Evolutionary conservation across 257 asterid species (phyloP).

Genomic region (Salvia miltiorrhiza): DNA sequence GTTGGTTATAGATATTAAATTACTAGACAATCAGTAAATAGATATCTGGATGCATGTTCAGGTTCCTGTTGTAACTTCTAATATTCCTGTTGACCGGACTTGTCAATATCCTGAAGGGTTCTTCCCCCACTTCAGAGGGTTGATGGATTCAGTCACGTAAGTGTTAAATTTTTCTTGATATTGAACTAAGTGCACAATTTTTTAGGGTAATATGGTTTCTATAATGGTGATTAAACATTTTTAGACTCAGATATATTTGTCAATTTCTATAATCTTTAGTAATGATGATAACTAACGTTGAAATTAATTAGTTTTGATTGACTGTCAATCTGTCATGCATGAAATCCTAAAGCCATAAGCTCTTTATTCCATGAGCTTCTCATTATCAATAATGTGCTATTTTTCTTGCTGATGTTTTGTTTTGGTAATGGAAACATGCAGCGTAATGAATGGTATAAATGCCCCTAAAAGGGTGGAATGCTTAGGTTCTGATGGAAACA

Average conservation of each 20-base stretch:
- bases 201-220: not conserved
- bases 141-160: slow-evolving; percentile 87
- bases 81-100: slow-evolving; percentile 80
- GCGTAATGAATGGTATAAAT: slow-evolving; percentile 96
- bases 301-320: not conserved
- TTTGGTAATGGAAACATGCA: slow-evolving; percentile 33
- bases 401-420: slow-evolving; percentile 21
- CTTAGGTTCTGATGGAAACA: slow-evolving; percentile 87
- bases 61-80: slow-evolving; percentile 97
- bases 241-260: not conserved
- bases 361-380: slow-evolving; percentile 26
- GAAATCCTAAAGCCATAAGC: slow-evolving; percentile 8
- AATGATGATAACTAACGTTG: slow-evolving; percentile 4
- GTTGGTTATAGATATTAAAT: slow-evolving; percentile 14
- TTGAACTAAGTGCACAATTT: not conserved
- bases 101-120: slow-evolving; percentile 81
- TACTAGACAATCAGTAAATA: not conserved
- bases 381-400: not conserved
- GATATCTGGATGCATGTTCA: slow-evolving; percentile 35
- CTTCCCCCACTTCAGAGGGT: slow-evolving; percentile 91
- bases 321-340: not conserved
- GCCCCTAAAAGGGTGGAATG: slow-evolving; percentile 99
- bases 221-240: not conserved
- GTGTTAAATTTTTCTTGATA: slow-evolving; percentile 27
- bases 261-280: not conserved